Evolutionary conservation across 306 rosid genomes (phyloP), one percentile per base, ranked within the genome.

Genomic region (Fagus sylvatica): DNA sequence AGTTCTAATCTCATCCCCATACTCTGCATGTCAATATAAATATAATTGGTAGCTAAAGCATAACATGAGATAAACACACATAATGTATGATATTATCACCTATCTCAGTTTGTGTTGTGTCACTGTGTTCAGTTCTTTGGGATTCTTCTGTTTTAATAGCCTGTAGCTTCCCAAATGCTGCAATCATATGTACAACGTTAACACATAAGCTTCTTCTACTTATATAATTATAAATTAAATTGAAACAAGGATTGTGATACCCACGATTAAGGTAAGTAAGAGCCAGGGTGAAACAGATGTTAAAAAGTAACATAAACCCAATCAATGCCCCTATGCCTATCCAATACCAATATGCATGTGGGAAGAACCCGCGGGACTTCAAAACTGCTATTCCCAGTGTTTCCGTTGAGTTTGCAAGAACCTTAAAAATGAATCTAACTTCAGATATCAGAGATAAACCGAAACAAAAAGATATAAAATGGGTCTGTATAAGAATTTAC

Each of bases 271-370:
- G 89, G 46, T 49, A 88, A 17, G 90, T 51, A 53, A 92, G 88
- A 42, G 95, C 84, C 13, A 92, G 30, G 71, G 83, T 74, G 83
- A 59, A 90, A 41, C 76, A 34, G 43, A 77, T 32, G 87, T 90
- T 92, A 82, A 87, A 83, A 6, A 92, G 61, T 61, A 88, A 16
- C 33, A 66, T 17, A 68, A 71, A 88, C 53, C 93, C 97, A 2
- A 85, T 54, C 81, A 92, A 4, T 70, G 85, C 97, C 12, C 84
- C 97, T 30, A 46, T 74, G 32, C 93, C 94, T 51, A 92, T 81
- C 97, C 93, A 92, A 73, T 85, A 92, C 95, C 95, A 92, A 60
- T 81, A 85, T 75, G 87, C 82, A 13, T 85, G 66, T 0, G 82
- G 74, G 77, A 87, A 90, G 89, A 85, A 87, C 22, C 88, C 90